Percentiles rank a stretch among this genome's conserved stretches.
phyloP scores from a whole-genome alignment of 495 filamentous ascomycete genomes.

The Neurospora sp. region DNA sequence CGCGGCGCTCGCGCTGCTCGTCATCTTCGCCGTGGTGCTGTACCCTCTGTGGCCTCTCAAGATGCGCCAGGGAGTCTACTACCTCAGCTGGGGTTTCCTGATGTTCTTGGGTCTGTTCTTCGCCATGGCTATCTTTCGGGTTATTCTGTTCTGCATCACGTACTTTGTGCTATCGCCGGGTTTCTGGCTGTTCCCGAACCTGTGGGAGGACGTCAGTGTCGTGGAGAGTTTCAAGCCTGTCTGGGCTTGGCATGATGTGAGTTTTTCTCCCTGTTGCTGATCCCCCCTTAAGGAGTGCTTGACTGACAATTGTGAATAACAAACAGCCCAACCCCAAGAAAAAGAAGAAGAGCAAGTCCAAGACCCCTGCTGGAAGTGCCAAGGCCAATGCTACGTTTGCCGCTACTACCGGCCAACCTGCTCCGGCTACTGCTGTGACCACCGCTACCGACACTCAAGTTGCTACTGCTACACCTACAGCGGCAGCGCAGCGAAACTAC shows the following conservation, averaged over 20 bases:
- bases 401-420: constrained; percentile 39
- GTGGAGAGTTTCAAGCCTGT: constrained; percentile 93
- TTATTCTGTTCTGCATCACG: constrained; percentile 91
- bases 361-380: constrained; percentile 28
- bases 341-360: constrained; percentile 58
- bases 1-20: constrained; percentile 67
- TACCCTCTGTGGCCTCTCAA: constrained; percentile 96
- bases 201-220: constrained; percentile 98
- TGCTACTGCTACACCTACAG: constrained; percentile 30
- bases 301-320: background rate
- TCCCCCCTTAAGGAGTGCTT: constrained; percentile 1
- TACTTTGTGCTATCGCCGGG: constrained; percentile 78
- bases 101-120: constrained; percentile 92
- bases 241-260: constrained; percentile 98
- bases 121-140: constrained; percentile 89
- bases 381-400: constrained; percentile 34
- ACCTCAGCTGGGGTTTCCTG: constrained; percentile 90
- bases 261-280: constrained; percentile 15
- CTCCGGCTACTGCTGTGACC: constrained; percentile 49
- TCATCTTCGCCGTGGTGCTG: constrained; percentile 80
- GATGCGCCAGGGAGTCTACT: constrained; percentile 90
- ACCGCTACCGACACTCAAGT: constrained; percentile 44
- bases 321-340: constrained; percentile 24
- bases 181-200: constrained; percentile 94
- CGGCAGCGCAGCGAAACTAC: constrained; percentile 27